phyloP scores from a whole-genome alignment of 257 asterid species.

The Capsicum rhomboideum region DNA sequence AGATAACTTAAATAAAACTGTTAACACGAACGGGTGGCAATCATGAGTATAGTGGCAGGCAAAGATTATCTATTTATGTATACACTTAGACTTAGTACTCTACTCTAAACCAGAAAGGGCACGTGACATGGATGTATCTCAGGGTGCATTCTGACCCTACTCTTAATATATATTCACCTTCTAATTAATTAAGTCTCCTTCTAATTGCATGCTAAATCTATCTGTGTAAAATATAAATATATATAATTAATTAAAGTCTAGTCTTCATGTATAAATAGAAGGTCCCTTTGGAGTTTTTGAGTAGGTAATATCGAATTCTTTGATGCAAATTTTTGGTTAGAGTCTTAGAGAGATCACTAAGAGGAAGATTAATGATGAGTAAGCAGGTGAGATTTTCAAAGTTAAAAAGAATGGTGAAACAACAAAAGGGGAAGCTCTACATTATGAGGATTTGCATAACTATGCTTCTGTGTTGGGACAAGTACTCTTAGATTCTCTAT shows the following conservation, averaged over 20 bases:
- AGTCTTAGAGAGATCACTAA: not conserved
- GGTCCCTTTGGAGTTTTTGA: not conserved
- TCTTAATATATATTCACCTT: not conserved
- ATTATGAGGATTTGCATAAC: constrained; percentile 30
- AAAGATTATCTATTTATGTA: not conserved
- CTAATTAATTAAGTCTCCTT: not conserved
- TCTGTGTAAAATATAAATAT: no score
- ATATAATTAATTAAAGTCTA: not conserved
- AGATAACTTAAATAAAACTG: not conserved
- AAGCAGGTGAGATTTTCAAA: constrained; percentile 7
- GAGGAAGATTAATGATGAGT: constrained; percentile 8
- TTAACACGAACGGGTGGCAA: not conserved
- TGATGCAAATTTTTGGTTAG: not conserved
- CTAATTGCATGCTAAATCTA: no score
- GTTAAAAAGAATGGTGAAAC: constrained; percentile 26
- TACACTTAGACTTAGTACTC: not conserved
- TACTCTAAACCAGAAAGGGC: not conserved
- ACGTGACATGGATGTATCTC: constrained; percentile 16
- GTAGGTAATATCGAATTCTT: not conserved
- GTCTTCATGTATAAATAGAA: not conserved
- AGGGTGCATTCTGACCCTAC: constrained; percentile 25
- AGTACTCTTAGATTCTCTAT: constrained; percentile 1
- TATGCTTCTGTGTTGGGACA: constrained; percentile 32
- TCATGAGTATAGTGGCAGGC: not conserved
- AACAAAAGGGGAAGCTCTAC: constrained; percentile 29